These are phyloP conservation scores for Lodderomyces pseudojiufengensis DNA, from an alignment of 1,139 yeast genomes.

Conservation along the genomic window DNA sequence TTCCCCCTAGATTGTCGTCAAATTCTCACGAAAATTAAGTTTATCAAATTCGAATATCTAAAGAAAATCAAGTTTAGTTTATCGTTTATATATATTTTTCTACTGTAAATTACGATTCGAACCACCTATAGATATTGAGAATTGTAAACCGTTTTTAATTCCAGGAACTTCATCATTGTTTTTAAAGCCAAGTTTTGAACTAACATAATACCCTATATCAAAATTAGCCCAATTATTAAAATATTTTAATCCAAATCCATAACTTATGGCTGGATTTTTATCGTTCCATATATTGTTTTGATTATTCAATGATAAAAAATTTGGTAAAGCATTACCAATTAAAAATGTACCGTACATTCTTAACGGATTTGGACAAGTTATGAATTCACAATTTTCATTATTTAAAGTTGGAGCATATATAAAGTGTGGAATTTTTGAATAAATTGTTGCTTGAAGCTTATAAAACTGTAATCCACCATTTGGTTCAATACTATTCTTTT, in stretches of 20 bases:
- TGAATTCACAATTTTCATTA: slow-evolving; percentile 11
- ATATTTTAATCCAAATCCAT: slow-evolving; percentile 44
- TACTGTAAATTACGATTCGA: slow-evolving; percentile 20
- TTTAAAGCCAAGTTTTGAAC: slow-evolving; percentile 26
- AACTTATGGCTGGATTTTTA: slow-evolving; percentile 26
- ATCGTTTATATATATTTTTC: too few species aligned
- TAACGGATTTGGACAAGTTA: slow-evolving; percentile 34
- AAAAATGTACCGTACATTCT: slow-evolving; percentile 38
- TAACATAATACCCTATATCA: slow-evolving; percentile 44
- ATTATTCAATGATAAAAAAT: background rate
- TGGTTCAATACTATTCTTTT: slow-evolving; percentile 33
- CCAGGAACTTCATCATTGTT: slow-evolving; percentile 21
- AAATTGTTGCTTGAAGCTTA: slow-evolving; percentile 32
- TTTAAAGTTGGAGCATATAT: slow-evolving; percentile 15
- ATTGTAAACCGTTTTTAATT: slow-evolving; percentile 45
- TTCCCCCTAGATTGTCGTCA: too few species aligned
- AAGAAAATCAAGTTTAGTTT: too few species aligned
- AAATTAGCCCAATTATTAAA: slow-evolving; percentile 45
- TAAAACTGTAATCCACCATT: slow-evolving; percentile 43
- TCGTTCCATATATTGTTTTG: slow-evolving; percentile 22
- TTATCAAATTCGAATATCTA: too few species aligned
- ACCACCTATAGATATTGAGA: slow-evolving; percentile 45
- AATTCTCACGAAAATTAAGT: too few species aligned
- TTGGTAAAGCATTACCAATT: slow-evolving; percentile 32
- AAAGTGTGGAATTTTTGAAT: slow-evolving; percentile 35